Conservation (phyloP, 2,329 filamentous ascomycete genomes). For the Arachnopeziza araneosa region DNA sequence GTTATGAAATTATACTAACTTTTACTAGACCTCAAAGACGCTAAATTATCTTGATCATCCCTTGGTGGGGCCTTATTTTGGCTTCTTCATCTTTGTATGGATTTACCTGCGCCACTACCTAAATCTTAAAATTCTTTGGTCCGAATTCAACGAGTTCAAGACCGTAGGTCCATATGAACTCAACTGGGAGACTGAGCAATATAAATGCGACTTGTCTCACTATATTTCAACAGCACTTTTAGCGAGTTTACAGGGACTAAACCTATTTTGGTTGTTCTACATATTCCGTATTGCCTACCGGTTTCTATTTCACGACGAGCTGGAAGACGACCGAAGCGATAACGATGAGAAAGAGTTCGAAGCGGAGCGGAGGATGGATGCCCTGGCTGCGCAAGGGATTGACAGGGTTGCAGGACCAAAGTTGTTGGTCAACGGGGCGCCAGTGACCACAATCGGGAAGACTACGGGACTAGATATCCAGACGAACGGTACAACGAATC, state of each 20-base stretch:
- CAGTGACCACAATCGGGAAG: slow-evolving; percentile 17
- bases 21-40: slow-evolving; percentile 71
- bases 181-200: slow-evolving; percentile 71
- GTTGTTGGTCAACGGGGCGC: slow-evolving; percentile 15
- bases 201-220: slow-evolving; percentile 68
- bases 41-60: slow-evolving; percentile 83
- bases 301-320: slow-evolving; percentile 55
- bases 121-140: slow-evolving; percentile 71
- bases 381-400: slow-evolving; percentile 9
- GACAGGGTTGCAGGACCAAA: slow-evolving; percentile 10
- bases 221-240: slow-evolving; percentile 62
- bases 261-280: slow-evolving; percentile 77
- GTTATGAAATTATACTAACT: slow-evolving; percentile 1
- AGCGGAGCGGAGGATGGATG: slow-evolving; percentile 20
- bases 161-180: slow-evolving; percentile 70
- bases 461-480: slow-evolving; percentile 11
- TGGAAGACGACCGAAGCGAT: slow-evolving; percentile 68
- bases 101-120: slow-evolving; percentile 85
- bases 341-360: slow-evolving; percentile 47
- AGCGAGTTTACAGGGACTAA: slow-evolving; percentile 64
- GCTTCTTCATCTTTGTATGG: slow-evolving; percentile 76
- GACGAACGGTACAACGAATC: slow-evolving; percentile 17
- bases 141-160: slow-evolving; percentile 68
- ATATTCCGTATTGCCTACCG: slow-evolving; percentile 71
- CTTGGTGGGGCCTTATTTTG: slow-evolving; percentile 79